Evolutionary conservation across 371 early-diverging fungal species (phyloP).

Genomic region (Thermomucor indicae-seudaticae): DNA sequence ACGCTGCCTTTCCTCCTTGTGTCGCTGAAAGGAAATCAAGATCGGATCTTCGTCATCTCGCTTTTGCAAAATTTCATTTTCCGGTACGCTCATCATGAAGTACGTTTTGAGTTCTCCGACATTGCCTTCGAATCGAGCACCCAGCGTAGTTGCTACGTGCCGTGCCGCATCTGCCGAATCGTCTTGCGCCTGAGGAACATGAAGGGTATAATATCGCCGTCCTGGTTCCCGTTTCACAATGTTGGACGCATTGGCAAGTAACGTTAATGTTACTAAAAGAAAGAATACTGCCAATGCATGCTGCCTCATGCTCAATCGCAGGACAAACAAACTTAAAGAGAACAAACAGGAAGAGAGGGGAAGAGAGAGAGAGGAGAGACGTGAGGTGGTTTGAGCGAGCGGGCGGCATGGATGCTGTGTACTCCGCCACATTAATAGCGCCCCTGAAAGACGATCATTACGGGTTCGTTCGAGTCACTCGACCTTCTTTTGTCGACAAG

Average conservation of each 20-base stretch:
- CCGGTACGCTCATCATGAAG: conserved; percentile 46
- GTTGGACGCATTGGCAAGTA: not conserved
- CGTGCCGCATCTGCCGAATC: conserved; percentile 12
- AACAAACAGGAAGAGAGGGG: no score
- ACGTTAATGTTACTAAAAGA: not conserved
- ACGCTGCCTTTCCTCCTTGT: conserved; percentile 4
- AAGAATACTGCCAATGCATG: not conserved
- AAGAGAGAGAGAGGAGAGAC: no score
- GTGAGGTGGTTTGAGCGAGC: no score
- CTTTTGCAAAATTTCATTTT: conserved; percentile 2
- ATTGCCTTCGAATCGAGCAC: conserved; percentile 45
- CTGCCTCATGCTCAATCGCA: no score
- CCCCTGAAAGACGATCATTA: no score
- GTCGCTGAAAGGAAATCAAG: conserved; percentile 11
- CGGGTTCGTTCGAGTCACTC: no score
- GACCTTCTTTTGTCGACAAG: no score
- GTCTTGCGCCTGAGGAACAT: conserved; percentile 18
- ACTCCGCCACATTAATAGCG: no score
- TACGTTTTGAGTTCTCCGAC: conserved; percentile 61
- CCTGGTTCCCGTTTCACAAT: conserved; percentile 13
- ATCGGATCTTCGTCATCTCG: conserved; percentile 17
- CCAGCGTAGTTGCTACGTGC: conserved; percentile 31
- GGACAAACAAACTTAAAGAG: no score
- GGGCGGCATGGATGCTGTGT: no score
- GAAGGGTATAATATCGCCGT: conserved; percentile 46